Evolutionary conservation across 352 stramenopile genomes (phyloP).

Genomic region (Phytophthora meadii): DNA sequence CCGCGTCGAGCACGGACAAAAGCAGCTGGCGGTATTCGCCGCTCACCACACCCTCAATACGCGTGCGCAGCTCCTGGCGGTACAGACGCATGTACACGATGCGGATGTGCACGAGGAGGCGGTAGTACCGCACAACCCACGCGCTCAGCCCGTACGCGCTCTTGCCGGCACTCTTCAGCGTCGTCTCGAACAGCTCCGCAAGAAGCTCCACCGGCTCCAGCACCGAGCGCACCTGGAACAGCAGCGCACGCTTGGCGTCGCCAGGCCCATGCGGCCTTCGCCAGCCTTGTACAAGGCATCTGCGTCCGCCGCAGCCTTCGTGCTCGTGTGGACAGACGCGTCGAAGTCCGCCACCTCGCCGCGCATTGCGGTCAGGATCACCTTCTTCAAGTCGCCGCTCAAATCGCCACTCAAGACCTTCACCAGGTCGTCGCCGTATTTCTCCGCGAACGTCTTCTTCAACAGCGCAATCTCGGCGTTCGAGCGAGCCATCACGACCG

Average conservation of each 20-base stretch:
- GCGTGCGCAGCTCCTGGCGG: constrained; percentile 44
- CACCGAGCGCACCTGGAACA: constrained; percentile 44
- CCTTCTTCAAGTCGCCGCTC: constrained; percentile 63
- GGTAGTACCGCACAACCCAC: constrained; percentile 42
- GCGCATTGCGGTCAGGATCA: constrained; percentile 57
- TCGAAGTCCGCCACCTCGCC: constrained; percentile 49
- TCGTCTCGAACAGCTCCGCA: constrained; percentile 46
- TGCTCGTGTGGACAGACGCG: constrained; percentile 57
- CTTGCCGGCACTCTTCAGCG: constrained; percentile 47
- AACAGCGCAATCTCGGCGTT: constrained; percentile 42
- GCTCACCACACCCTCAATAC: constrained; percentile 30
- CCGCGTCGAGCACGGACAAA: constrained; percentile 32
- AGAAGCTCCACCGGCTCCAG: constrained; percentile 41
- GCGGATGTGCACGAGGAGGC: constrained; percentile 43
- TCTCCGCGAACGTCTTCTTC: constrained; percentile 75
- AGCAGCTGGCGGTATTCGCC: constrained; percentile 34
- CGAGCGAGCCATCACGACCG: too few species aligned
- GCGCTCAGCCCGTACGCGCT: constrained; percentile 30
- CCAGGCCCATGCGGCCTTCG: constrained; percentile 57
- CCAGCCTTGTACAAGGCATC: constrained; percentile 2
- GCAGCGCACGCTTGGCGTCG: constrained; percentile 44
- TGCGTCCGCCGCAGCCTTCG: constrained; percentile 36
- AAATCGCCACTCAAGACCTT: constrained; percentile 54
- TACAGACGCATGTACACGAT: constrained; percentile 65
- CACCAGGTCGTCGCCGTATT: constrained; percentile 59